A percentile compares a stretch with the other conserved stretches of the same genome.
Conservation (phyloP, 1,284 basidiomycete genomes). For the Stygiomarasmius scandens region DNA sequence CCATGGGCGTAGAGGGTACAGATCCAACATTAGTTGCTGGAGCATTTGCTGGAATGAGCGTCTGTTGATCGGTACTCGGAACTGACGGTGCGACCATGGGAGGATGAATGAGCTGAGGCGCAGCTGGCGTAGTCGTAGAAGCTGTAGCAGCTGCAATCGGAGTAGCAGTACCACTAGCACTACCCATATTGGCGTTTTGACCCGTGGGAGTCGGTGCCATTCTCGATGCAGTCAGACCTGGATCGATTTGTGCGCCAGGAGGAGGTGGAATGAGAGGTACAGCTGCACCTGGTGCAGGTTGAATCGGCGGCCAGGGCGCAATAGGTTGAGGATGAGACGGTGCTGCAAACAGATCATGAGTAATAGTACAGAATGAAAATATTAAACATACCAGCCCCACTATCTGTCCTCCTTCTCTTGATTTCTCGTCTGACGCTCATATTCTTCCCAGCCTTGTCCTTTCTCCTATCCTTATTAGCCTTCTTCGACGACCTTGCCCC, state of each 20-base stretch:
- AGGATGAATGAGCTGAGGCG: constrained; percentile 18
- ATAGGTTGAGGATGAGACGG: constrained; percentile 10
- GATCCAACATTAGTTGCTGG: not conserved
- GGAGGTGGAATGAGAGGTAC: constrained; percentile 12
- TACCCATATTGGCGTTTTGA: not conserved
- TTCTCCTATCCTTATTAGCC: not conserved
- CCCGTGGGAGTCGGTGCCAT: not conserved
- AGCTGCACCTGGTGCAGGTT: constrained; percentile 6
- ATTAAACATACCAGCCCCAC: not conserved
- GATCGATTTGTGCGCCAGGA: constrained; percentile 13
- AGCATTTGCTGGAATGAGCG: not conserved
- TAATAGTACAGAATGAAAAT: too few species aligned
- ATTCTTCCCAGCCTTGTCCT: not conserved
- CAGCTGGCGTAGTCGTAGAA: not conserved
- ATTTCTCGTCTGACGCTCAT: constrained; percentile 1
- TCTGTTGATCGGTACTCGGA: not conserved
- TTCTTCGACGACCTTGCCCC: not conserved
- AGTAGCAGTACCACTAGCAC: not conserved
- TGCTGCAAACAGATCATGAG: not conserved
- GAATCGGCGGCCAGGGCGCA: constrained; percentile 9
- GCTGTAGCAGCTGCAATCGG: not conserved
- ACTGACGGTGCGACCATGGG: constrained; percentile 19
- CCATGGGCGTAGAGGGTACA: constrained; percentile 1
- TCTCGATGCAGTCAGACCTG: not conserved
- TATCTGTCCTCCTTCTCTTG: constrained; percentile 17